Evolutionary conservation across 2,329 filamentous ascomycete species (phyloP), one percentile per base, ranked within the genome.

Genomic region (Penicillium digitatum): DNA sequence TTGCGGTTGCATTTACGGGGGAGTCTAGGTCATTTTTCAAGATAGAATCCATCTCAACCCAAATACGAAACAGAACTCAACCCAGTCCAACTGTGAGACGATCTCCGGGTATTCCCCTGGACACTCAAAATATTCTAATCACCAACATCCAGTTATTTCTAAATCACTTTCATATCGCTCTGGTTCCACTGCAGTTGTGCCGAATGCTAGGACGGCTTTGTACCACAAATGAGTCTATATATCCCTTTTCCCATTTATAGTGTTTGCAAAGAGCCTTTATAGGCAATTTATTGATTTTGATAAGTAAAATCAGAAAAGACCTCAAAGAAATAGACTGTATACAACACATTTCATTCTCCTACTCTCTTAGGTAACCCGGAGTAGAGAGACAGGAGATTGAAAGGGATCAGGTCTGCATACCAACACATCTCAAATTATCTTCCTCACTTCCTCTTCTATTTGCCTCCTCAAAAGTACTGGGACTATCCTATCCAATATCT

Each of bases 1-100:
- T 50, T 44, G 48, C 48, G 48, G 37, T 50, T 38, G 48, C 48
- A 50, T 50, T 50, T 50, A 43, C 48, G n/a, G 48, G n/a, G 48
- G 48, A 50, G 48, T 43, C 29, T 26, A 20, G 47, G 37, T 27
- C 22, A 48, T 31, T 40, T 27, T 43, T 27, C 48, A 43, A 20
- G 16, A 34, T 43, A 34, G 35, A 44, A 50, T 18, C n/a, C 35
- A 24, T 49, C 20, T 34, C 43, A 45, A 45, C 2, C 27, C 18
- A 31, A 44, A 8, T 45, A 32, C 8, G 27, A 32, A 45, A 32
- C 43, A 4, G 27, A 32, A 45, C 18, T 32, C 14, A 7, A 45
- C 31, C 12, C 6, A 32, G 27, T 32, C 18, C 18, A 44, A 32
- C 27, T 22, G 12, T 32, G 43, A 22, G 27, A 45, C 27, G 26